phyloP scores from a whole-genome alignment of 164 flowering plant species.

The Vitis vinifera region DNA sequence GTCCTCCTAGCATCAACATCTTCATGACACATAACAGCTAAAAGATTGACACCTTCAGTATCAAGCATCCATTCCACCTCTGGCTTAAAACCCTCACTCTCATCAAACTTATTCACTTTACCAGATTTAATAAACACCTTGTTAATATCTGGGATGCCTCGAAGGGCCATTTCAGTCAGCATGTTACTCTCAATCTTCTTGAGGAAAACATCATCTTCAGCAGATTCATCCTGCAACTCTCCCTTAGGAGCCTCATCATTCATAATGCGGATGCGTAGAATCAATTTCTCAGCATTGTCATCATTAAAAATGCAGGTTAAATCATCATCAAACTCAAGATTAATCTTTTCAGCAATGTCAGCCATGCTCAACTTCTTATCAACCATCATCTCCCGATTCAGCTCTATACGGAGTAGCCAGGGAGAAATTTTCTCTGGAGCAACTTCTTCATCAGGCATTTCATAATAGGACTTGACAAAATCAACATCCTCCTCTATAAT shows the following conservation, averaged over 20 bases:
- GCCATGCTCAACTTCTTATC: constrained; percentile 99
- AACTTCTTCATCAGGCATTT: constrained; percentile 99
- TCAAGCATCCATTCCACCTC: constrained; percentile 97
- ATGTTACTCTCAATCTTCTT: constrained; percentile 96
- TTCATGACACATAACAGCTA: constrained; percentile 94
- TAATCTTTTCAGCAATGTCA: constrained; percentile 94
- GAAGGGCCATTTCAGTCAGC: constrained; percentile 97
- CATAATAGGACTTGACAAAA: constrained; percentile 95
- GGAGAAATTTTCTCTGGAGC: constrained; percentile 95
- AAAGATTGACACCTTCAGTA: constrained; percentile 95
- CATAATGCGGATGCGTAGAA: constrained; percentile 96
- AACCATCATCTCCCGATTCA: constrained; percentile 99
- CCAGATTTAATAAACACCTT: constrained; percentile 88
- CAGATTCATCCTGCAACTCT: constrained; percentile 65
- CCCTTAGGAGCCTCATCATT: constrained; percentile 97
- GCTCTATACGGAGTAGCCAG: constrained; percentile 94
- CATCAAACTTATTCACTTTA: constrained; percentile 77
- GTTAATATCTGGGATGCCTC: constrained; percentile 94
- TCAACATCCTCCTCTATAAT: constrained; percentile 92
- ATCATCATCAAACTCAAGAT: constrained; percentile 92
- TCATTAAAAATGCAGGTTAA: constrained; percentile 94
- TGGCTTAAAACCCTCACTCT: constrained; percentile 80
- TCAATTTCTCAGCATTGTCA: constrained; percentile 95
- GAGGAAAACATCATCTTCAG: constrained; percentile 97
- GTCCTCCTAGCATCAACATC: constrained; percentile 93